phyloP scores from a whole-genome alignment of 768 basidiomycete species.

The Agaricus sinodeliciosus region DNA sequence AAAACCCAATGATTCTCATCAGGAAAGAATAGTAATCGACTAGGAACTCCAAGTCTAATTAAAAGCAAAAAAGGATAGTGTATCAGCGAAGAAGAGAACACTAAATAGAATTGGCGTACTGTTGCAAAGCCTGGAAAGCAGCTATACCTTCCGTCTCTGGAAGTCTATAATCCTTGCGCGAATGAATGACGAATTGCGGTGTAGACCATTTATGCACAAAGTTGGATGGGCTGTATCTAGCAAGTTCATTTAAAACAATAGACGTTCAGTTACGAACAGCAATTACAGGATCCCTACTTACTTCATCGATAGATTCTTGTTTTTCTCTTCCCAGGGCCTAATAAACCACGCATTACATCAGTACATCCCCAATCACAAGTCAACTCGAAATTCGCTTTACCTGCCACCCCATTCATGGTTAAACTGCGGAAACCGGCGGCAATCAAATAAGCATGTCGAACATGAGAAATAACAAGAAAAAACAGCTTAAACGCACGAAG shows the following conservation, averaged over 20 bases:
- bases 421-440: slow-evolving; percentile 38
- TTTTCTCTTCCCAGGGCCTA: slow-evolving; percentile 64
- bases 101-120: too few relatives aligned
- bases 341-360: background rate
- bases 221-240: slow-evolving; percentile 72
- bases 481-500: slow-evolving; percentile 51
- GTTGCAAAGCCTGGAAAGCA: slow-evolving; percentile 80
- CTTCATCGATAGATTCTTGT: slow-evolving; percentile 50
- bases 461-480: background rate
- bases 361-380: background rate
- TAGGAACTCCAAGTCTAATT: slow-evolving; percentile 59
- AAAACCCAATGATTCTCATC: slow-evolving; percentile 93
- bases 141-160: slow-evolving; percentile 81
- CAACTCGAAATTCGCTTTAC: slow-evolving; percentile 13
- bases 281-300: slow-evolving; percentile 20
- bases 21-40: slow-evolving; percentile 77
- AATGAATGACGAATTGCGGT: slow-evolving; percentile 79
- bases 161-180: slow-evolving; percentile 84
- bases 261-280: background rate
- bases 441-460: background rate
- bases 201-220: slow-evolving; percentile 83
- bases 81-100: background rate
- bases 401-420: slow-evolving; percentile 83
- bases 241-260: background rate
- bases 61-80: background rate